Base-by-base conservation (phyloP, 257 asterid genomes). In the Solanum clarkiae region DNA sequence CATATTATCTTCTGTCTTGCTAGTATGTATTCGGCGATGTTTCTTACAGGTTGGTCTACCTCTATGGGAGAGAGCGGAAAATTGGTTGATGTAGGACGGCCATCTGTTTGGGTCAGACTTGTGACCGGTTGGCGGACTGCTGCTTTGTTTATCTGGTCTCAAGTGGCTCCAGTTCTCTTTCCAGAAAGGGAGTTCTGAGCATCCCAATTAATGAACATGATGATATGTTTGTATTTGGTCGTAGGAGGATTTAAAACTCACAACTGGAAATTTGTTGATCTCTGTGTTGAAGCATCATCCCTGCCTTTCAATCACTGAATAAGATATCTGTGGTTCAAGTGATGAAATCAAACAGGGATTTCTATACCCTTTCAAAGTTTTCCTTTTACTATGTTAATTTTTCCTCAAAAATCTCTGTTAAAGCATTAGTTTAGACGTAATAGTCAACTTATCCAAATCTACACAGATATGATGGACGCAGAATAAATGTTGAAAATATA, bases 61-160 rank as follows among this genome's bases (percentile, higher is more conserved):
- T 95, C 95, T 0, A 93, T 94, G 18, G 98, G 98, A 98, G 98
- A 92, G 91, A 95, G 98, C 16, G 93, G 96, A 86, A 95, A 92
- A 70, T 85, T 94, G 92, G 98, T 95, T 40, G 98, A 95, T 82
- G 98, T 95, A 1, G 98, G 97, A 40, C 93, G 98, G 98, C 90
- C 98, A 29, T 95, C 98, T 0, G 98, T 94, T 82, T 95, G 98
- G 96, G 97, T 94, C 62, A 92, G 96, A 70, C 91, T 94, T 10
- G 36, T 91, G 4, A 95, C 97, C 7, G 55, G 97, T 18, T 93
- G 98, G 40, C 95, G 92, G n/a, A 93, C 97, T 42, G 97, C 97
- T 63, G 94, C 89, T 56, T 80, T 95, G 85, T 95, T 93, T 80
- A 57, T 93, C 51, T 95, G 98, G 97, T 93, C 97, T 54, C 86